A percentile compares a stretch with the other conserved stretches of the same genome.
These are phyloP conservation scores for Cucurbita maxima DNA, from an alignment of 306 rosid species.

Conservation along the genomic window DNA sequence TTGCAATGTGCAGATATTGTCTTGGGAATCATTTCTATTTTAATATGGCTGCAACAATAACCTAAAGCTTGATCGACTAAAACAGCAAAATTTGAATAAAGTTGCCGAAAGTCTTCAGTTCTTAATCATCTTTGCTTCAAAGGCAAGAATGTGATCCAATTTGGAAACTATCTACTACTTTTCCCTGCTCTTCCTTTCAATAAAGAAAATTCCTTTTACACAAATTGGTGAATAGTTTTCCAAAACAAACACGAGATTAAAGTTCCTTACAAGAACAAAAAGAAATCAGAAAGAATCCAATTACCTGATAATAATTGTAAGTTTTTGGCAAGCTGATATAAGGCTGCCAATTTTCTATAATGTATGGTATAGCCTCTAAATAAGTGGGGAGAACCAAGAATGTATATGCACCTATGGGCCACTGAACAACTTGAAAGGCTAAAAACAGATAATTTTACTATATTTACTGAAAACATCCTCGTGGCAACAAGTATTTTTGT, in stretches of 20 bases:
- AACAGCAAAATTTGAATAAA: not conserved
- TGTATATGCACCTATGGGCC: not conserved
- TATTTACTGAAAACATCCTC: not conserved
- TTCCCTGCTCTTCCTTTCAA: not conserved
- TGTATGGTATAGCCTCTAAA: not conserved
- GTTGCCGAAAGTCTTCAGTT: not conserved
- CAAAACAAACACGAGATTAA: not conserved
- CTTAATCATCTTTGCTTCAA: not conserved
- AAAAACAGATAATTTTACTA: conserved; percentile 6
- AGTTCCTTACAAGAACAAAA: not conserved
- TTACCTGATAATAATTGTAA: not conserved
- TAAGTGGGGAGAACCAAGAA: not conserved
- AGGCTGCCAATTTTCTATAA: not conserved
- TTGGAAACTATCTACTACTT: not conserved
- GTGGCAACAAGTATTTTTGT: not conserved
- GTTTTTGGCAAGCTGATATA: not conserved
- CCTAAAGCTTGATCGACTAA: not conserved
- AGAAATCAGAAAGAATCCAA: not conserved
- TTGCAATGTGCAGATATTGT: not conserved
- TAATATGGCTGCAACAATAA: not conserved
- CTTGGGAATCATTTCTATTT: not conserved
- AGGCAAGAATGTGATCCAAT: not conserved
- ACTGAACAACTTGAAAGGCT: not conserved
- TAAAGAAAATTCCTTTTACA: not conserved
- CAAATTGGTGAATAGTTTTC: not conserved